Percentiles rank a stretch among this genome's conserved stretches.
These are phyloP conservation scores for Aureoboletus auriporus DNA, from an alignment of 768 basidiomycete species.

Conservation along the genomic window DNA sequence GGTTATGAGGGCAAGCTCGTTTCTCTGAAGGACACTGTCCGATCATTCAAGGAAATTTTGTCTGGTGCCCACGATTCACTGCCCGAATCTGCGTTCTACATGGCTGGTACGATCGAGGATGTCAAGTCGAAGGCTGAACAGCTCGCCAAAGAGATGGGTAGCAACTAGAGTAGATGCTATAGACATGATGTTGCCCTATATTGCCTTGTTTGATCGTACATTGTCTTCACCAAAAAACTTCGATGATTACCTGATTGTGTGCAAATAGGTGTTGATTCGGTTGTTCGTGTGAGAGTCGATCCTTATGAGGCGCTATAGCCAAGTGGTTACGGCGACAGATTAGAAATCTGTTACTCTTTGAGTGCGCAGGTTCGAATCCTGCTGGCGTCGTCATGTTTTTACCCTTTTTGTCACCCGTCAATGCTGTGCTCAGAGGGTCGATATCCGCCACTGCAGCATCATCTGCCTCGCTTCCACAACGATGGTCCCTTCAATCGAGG, in stretches of 20 bases:
- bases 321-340: conserved; percentile 80
- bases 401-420: background rate
- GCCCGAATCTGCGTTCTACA: conserved; percentile 98
- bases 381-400: conserved; percentile 46
- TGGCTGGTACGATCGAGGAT: conserved; percentile 96
- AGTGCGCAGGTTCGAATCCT: conserved; percentile 69
- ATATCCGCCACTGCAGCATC: background rate
- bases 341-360: conserved; percentile 72
- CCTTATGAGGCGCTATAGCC: conserved; percentile 57
- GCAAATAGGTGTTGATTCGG: background rate
- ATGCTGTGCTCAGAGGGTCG: conserved; percentile 13
- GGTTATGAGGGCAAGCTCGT: conserved; percentile 99
- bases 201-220: conserved; percentile 9
- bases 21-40: conserved; percentile 90
- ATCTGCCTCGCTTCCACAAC: conserved; percentile 1
- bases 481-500: conserved; percentile 48
- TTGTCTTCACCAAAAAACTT: conserved; percentile 6
- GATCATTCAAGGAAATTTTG: conserved; percentile 98
- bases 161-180: conserved; percentile 31
- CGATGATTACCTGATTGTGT: background rate
- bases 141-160: conserved; percentile 88
- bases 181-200: conserved; percentile 8
- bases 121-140: conserved; percentile 97
- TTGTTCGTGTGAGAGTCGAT: too few relatives aligned
- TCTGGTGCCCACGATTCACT: conserved; percentile 82